Conservation (phyloP, 192 early-diverging fungal genomes). For the Coemansia aciculifera region DNA sequence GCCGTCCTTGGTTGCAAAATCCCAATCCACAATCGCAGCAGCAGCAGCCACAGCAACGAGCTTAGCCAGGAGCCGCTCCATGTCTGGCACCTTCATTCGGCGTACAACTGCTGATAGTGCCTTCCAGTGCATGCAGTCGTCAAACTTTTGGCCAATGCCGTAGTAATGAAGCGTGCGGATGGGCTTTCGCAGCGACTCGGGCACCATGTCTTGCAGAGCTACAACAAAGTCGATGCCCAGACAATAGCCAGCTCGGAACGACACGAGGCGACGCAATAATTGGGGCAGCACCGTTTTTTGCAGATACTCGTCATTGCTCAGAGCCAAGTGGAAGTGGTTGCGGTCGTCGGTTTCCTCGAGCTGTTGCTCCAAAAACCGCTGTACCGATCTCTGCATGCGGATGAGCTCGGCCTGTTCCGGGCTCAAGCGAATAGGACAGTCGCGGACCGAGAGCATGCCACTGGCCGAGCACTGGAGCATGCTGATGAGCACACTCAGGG, state of each 20-base stretch:
- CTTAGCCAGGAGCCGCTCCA: slow-evolving; percentile 30
- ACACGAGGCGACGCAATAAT: slow-evolving; percentile 51
- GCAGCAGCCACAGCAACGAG: slow-evolving; percentile 6
- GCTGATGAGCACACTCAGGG: slow-evolving; percentile 68
- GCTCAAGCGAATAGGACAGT: slow-evolving; percentile 37
- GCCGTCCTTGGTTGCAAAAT: slow-evolving; percentile 13
- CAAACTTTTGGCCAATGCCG: slow-evolving; percentile 52
- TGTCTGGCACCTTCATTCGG: slow-evolving; percentile 44
- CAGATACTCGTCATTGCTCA: slow-evolving; percentile 64
- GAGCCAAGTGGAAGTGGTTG: slow-evolving; percentile 33
- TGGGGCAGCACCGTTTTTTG: slow-evolving; percentile 54
- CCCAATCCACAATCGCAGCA: slow-evolving; percentile 19
- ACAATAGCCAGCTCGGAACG: slow-evolving; percentile 63
- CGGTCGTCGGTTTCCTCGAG: slow-evolving; percentile 1
- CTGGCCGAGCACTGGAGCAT: slow-evolving; percentile 19
- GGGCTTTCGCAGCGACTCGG: slow-evolving; percentile 54
- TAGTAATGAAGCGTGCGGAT: slow-evolving; percentile 69
- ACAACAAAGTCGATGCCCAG: slow-evolving; percentile 62
- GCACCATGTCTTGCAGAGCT: slow-evolving; percentile 57
- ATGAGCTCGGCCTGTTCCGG: slow-evolving; percentile 63
- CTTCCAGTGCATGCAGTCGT: slow-evolving; percentile 47
- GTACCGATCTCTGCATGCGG: slow-evolving; percentile 72
- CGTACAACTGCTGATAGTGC: slow-evolving; percentile 40
- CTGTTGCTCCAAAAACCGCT: slow-evolving; percentile 54
- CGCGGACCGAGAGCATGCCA: slow-evolving; percentile 9